These are phyloP conservation scores for Botryotinia convoluta DNA, from an alignment of 2,329 filamentous ascomycete genomes.

Conservation along the genomic window DNA sequence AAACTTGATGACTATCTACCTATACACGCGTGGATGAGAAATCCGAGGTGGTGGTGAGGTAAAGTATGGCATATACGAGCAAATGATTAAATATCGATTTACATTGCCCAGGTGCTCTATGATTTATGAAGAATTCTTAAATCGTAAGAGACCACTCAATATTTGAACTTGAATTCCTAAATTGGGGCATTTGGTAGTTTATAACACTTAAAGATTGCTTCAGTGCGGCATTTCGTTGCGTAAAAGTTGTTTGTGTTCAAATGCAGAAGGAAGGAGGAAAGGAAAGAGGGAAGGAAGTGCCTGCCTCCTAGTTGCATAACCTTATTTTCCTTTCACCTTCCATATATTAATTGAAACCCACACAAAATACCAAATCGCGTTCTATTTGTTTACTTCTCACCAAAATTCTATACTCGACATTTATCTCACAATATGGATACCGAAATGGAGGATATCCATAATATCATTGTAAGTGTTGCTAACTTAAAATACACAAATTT, in stretches of 20 bases:
- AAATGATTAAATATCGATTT: not conserved
- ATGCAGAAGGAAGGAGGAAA: not conserved
- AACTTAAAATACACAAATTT: too few relatives aligned
- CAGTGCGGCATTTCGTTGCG: not conserved
- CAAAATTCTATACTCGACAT: not conserved
- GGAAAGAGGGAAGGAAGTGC: not conserved
- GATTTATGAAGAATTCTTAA: not conserved
- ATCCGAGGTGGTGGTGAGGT: not conserved
- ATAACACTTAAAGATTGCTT: rapidly evolving
- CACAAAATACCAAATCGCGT: not conserved
- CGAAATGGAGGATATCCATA: not conserved
- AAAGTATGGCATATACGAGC: not conserved
- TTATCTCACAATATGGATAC: not conserved
- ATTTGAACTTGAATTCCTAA: not conserved
- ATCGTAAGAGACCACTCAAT: not conserved
- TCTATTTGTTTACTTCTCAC: not conserved
- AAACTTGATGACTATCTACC: not conserved
- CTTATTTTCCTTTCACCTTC: not conserved
- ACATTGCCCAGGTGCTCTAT: not conserved
- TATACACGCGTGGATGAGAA: not conserved
- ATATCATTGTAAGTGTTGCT: not conserved
- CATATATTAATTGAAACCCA: not conserved
- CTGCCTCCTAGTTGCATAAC: not conserved
- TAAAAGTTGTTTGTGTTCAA: not conserved
- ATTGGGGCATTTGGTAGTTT: not conserved